Percentiles rank a stretch among this genome's conserved stretches.
These are phyloP conservation scores for Herpetomonas muscarum DNA, from an alignment of 208 protist species.

Conservation along the genomic window DNA sequence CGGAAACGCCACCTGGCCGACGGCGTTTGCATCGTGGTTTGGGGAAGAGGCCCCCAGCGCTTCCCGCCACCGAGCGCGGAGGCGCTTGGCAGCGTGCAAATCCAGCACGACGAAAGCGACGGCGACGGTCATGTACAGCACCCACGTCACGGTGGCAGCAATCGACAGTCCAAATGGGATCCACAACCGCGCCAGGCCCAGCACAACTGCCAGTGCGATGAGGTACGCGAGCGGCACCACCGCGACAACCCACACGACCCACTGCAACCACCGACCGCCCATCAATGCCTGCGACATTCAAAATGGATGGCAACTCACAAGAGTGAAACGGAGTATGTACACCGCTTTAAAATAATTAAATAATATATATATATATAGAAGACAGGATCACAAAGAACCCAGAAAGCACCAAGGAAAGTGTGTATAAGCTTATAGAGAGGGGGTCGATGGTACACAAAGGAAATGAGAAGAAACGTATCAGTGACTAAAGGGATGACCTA, in stretches of 20 bases:
- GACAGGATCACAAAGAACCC: not conserved
- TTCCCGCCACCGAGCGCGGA: too few relatives aligned
- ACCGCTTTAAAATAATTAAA: slow-evolving; percentile 2
- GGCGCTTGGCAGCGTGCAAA: too few relatives aligned
- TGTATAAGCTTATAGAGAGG: slow-evolving; percentile 1
- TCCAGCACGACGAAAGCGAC: slow-evolving; percentile 8
- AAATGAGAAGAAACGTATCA: too few relatives aligned
- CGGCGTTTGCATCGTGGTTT: too few relatives aligned
- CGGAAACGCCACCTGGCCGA: too few relatives aligned
- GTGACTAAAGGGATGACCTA: too few relatives aligned
- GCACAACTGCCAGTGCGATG: slow-evolving; percentile 27
- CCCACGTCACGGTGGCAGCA: slow-evolving; percentile 7
- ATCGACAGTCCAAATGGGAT: slow-evolving; percentile 22
- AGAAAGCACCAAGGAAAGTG: not conserved
- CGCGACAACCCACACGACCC: slow-evolving; percentile 19
- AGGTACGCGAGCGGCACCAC: slow-evolving; percentile 30
- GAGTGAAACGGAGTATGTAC: slow-evolving; percentile 11
- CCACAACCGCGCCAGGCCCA: slow-evolving; percentile 24
- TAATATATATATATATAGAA: not conserved
- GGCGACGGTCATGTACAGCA: slow-evolving; percentile 17
- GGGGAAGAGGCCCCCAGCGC: too few relatives aligned
- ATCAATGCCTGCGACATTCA: too few relatives aligned
- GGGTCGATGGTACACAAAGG: not conserved
- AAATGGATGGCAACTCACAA: not conserved
- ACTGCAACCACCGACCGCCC: too few relatives aligned